Conservation (phyloP, 225 moss, liverwort and hornwort genomes). For the Marchantia paleacea region DNA sequence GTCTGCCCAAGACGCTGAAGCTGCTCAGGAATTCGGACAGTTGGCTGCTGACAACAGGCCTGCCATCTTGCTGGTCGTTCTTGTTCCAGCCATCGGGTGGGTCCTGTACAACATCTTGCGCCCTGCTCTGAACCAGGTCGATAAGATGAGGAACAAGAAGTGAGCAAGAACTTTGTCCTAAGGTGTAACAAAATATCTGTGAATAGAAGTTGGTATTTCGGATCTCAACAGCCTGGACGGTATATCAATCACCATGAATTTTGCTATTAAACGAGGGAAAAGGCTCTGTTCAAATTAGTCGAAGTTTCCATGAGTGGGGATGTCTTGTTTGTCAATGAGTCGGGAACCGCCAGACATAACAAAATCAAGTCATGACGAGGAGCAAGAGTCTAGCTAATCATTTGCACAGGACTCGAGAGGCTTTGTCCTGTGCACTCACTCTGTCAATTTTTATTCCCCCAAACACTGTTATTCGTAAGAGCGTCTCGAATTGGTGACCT, state of each 20-base stretch:
- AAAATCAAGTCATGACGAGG: not conserved
- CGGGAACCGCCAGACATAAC: not conserved
- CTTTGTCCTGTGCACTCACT: not conserved
- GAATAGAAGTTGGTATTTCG: conserved; percentile 39
- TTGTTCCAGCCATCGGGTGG: conserved; percentile 82
- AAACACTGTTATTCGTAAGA: not conserved
- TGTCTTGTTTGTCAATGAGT: conserved; percentile 1
- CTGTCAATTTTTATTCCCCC: not conserved
- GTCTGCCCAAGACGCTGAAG: conserved; percentile 60
- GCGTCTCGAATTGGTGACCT: conserved; percentile 10
- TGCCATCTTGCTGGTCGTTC: conserved; percentile 53
- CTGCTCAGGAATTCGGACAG: conserved; percentile 66
- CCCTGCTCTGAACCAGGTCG: conserved; percentile 74
- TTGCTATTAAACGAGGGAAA: conserved; percentile 4
- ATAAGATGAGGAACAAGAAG: conserved; percentile 56
- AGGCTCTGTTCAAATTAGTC: conserved; percentile 14
- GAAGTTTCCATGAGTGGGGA: conserved; percentile 16
- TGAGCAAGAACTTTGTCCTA: conserved; percentile 29
- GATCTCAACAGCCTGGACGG: conserved; percentile 7
- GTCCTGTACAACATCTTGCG: conserved; percentile 76
- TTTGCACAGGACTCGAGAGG: not conserved
- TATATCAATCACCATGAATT: conserved; percentile 10
- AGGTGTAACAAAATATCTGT: conserved; percentile 28
- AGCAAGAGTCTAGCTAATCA: not conserved
- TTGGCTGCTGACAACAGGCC: conserved; percentile 74